Base-by-base conservation (phyloP, 345 rosid species). In the Populus nigra region DNA sequence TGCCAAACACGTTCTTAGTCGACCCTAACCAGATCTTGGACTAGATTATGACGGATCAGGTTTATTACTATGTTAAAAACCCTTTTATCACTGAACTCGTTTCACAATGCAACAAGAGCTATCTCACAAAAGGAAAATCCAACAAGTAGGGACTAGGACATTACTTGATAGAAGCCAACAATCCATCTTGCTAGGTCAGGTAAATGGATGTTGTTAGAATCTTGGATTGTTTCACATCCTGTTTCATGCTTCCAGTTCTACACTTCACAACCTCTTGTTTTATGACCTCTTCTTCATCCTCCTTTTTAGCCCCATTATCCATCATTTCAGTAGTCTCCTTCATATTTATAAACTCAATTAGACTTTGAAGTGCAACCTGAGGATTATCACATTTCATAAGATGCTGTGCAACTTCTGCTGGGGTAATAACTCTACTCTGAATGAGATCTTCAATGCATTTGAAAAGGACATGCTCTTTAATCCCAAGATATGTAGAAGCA, bases 381-480 rank as follows among this genome's bases (percentile, higher is more conserved):
- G 83, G 83, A 2, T 65, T 69, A 5, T 41, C 72, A 25, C 59
- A 23, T 41, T 33, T 76, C 83, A 76, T 80, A 18, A 80, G 83
- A 0, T 76, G 83, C 49, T 80, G 77, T 2, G 83, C 83, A 3
- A 72, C 80, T 55, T 76, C 79, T 0, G 83, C 84, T 23, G 80
- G 84, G 18, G 84, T 81, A 2, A 67, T 27, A 2, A 47, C 13
- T 20, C 22, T 68, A 2, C 36, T 76, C 9, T 57, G 57, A 20
- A 81, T 77, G 15, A 81, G 63, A 11, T 73, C 73, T 33, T 77
- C 80, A 36, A 81, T 49, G 62, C 70, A 20, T 29, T 77, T 20
- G 25, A 81, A 76, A 0, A 81, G 70, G 36, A 23, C 4, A 73
- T 77, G 80, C 18, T 81, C 84, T 23, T 72, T 62, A 23, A 76